These are phyloP conservation scores for Fonsecaea monophora DNA, from an alignment of 2,329 filamentous ascomycete genomes.

Conservation along the genomic window DNA sequence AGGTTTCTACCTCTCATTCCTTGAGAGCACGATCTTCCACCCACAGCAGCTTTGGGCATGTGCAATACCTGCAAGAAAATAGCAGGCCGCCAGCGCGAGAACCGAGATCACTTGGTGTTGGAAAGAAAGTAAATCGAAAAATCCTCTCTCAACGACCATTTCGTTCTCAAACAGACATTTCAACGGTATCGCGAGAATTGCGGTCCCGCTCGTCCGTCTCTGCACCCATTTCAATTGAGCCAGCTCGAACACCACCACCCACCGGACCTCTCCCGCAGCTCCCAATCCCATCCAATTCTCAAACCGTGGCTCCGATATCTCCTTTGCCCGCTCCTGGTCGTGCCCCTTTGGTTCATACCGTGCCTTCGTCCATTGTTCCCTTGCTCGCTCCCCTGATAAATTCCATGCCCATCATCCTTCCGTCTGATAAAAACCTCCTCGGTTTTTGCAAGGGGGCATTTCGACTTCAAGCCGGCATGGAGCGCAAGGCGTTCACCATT, in stretches of 20 bases:
- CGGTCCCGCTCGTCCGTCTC: conserved; percentile 13
- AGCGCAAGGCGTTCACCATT: conserved; percentile 35
- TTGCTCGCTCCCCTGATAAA: conserved; percentile 13
- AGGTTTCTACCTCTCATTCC: conserved; percentile 30
- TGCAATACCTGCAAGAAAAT: conserved; percentile 33
- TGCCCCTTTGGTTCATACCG: conserved; percentile 15
- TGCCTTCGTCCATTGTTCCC: conserved; percentile 16
- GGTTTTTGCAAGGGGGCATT: conserved; percentile 51
- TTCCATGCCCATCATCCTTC: conserved; percentile 39
- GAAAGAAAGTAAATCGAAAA: conserved; percentile 8
- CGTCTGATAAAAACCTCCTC: conserved; percentile 45
- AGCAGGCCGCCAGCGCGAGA: conserved; percentile 25
- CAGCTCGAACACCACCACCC: conserved; percentile 13
- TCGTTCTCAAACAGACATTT: neutral
- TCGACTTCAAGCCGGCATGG: conserved; percentile 36
- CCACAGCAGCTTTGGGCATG: conserved; percentile 26
- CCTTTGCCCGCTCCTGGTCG: conserved; percentile 11
- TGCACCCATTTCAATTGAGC: conserved; percentile 14
- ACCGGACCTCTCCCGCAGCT: conserved; percentile 6
- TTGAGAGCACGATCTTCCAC: conserved; percentile 17
- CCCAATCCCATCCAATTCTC: conserved; percentile 14
- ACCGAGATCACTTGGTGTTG: conserved; percentile 17
- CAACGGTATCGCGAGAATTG: conserved; percentile 4
- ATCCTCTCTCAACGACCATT: conserved; percentile 14
- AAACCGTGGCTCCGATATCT: conserved; percentile 18